Base-by-base conservation (phyloP, 2,329 filamentous ascomycete species). In the Ilyonectria mors-panacis region DNA sequence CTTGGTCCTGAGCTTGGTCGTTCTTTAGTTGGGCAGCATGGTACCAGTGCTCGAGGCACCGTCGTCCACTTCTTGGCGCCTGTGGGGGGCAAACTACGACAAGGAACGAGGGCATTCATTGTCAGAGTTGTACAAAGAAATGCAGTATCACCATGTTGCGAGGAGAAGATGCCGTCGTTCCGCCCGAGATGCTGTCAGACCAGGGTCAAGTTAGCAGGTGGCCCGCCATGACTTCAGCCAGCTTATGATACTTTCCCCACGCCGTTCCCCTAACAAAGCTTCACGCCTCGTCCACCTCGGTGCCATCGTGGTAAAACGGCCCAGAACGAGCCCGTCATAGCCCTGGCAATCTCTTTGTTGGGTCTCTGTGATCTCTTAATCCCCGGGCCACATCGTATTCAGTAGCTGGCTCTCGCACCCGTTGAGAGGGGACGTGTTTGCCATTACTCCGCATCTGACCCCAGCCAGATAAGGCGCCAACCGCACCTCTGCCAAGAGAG, bases 231-330 rank as follows among this genome's bases (percentile, higher is more conserved):
- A 55, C 21, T 35, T 45, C 30, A 45, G 39, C 42, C 39, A 62
- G 50, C 50, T 28, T 35, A n/a, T 48, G 47, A 33, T 54, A 59
- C 61, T 45, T 59, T 64, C 54, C 37, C 54, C 61, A 64, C 45
- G 61, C 37, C 23, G 61, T 47, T 37, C 21, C n/a, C 35, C 61
- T 37, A 39, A 17, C 33, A 53, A 53, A 53, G 47, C 33, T 44
- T 60, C 47, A 53, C 45, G 58, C 47, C 47, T 60, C 21, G n/a
- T 60, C 23, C 57, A 21, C 23, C 45, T 44, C 21, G 10, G 26
- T 21, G 35, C 19, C 57, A 42, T 30, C 47, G 57, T 44, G 15
- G 9, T 39, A 7, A 7, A 48, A 60, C 33, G 17, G 23, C n/a
- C 28, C 10, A 33, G 23, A n/a, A 21, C 19, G 12, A 33, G 12